These are phyloP conservation scores for Botrytis galanthina DNA, from an alignment of 2,329 filamentous ascomycete species.

Conservation along the genomic window DNA sequence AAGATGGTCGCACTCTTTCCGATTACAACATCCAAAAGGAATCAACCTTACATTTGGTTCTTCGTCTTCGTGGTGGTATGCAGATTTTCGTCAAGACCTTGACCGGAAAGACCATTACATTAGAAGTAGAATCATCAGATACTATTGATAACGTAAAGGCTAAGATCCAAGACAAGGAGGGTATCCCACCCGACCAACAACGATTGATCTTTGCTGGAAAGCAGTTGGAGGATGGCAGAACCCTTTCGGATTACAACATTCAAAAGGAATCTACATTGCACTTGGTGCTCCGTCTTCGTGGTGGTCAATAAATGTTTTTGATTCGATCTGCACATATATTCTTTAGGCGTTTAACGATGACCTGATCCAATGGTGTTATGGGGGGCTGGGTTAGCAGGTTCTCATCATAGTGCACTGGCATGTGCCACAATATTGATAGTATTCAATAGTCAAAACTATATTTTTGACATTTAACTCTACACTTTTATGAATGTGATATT, in stretches of 20 bases:
- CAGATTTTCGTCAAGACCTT: conserved; percentile 71
- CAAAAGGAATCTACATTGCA: conserved; percentile 75
- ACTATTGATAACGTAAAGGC: conserved; percentile 70
- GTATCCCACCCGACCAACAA: conserved; percentile 69
- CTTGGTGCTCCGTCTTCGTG: conserved; percentile 68
- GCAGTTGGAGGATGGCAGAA: conserved; percentile 73
- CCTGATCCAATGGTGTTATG: conserved; percentile 13
- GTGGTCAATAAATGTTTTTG: conserved; percentile 46
- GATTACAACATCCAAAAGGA: conserved; percentile 88
- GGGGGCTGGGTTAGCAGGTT: conserved; percentile 11
- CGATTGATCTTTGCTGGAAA: conserved; percentile 70
- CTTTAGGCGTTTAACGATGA: conserved; percentile 10
- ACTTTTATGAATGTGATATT: conserved; percentile 3
- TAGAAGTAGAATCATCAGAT: conserved; percentile 66
- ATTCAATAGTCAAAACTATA: conserved; percentile 19
- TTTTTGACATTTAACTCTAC: conserved; percentile 15
- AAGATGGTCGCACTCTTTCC: conserved; percentile 76
- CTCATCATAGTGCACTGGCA: conserved; percentile 12
- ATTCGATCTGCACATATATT: conserved; percentile 16
- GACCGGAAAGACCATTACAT: conserved; percentile 67
- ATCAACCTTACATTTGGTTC: conserved; percentile 67
- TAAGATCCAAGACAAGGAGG: conserved; percentile 72
- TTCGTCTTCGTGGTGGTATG: conserved; percentile 73
- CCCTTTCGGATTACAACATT: conserved; percentile 83
- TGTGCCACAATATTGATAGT: conserved; percentile 14